phyloP scores from a whole-genome alignment of 805 yeast species.

The Tetrapisispora pingtungensis region DNA sequence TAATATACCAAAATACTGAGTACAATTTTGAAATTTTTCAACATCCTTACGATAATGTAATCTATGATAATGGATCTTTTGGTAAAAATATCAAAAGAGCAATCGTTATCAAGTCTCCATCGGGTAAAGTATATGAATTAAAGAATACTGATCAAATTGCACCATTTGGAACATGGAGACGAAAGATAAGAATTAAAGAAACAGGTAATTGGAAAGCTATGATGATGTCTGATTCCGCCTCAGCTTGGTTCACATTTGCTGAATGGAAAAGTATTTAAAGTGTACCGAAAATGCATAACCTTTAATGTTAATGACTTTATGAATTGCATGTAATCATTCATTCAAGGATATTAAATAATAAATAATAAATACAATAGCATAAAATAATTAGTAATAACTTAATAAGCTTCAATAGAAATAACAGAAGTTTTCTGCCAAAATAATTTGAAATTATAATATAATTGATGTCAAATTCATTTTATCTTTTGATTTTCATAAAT shows the following conservation, averaged over 20 bases:
- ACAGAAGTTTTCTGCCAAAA: too few relatives aligned
- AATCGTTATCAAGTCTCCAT: conserved; percentile 72
- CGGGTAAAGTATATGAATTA: conserved; percentile 64
- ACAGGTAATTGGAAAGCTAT: conserved; percentile 76
- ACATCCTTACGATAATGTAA: conserved; percentile 46
- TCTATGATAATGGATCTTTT: conserved; percentile 16
- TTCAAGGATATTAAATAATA: too few relatives aligned
- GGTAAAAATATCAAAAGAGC: conserved; percentile 35
- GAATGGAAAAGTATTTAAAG: conserved; percentile 63
- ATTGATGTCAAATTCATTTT: too few relatives aligned
- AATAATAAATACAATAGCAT: too few relatives aligned
- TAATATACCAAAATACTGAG: conserved; percentile 44
- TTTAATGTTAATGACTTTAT: too few relatives aligned
- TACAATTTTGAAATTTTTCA: conserved; percentile 59
- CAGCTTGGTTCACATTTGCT: conserved; percentile 80
- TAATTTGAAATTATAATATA: too few relatives aligned
- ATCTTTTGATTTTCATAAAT: neutral
- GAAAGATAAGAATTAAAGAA: conserved; percentile 55
- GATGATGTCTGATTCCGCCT: conserved; percentile 65
- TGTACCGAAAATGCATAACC: too few relatives aligned
- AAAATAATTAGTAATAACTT: too few relatives aligned
- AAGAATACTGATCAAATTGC: conserved; percentile 37
- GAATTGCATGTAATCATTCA: too few relatives aligned
- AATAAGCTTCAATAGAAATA: too few relatives aligned
- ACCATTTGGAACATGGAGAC: conserved; percentile 49